A percentile compares a stretch with the other conserved stretches of the same genome.
Conservation (phyloP, 768 basidiomycete genomes). For the Collybiopsis confluens region DNA sequence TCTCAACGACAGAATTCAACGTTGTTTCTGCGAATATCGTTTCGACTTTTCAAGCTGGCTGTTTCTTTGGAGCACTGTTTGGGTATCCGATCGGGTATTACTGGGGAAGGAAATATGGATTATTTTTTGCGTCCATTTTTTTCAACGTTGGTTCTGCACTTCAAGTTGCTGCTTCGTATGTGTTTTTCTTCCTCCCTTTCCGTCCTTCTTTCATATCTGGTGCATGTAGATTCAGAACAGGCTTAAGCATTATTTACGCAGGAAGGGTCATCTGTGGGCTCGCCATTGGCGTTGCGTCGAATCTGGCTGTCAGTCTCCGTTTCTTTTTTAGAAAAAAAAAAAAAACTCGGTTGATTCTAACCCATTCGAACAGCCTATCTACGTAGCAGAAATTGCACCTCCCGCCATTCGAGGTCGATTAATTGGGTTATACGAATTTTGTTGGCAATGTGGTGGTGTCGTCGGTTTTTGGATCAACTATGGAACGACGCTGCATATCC, state of each 20-base stretch:
- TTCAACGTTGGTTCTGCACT: slow-evolving; percentile 37
- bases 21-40: slow-evolving; percentile 40
- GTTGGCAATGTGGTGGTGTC: slow-evolving; percentile 44
- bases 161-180: slow-evolving; percentile 29
- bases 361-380: slow-evolving; percentile 26
- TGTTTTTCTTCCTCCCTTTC: not conserved
- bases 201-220: not conserved
- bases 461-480: slow-evolving; percentile 38
- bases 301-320: slow-evolving; percentile 23
- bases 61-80: slow-evolving; percentile 36
- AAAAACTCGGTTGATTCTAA: not conserved
- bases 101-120: slow-evolving; percentile 31
- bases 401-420: slow-evolving; percentile 42
- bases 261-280: slow-evolving; percentile 40
- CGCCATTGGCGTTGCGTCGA: slow-evolving; percentile 33
- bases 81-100: slow-evolving; percentile 35
- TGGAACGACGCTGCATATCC: slow-evolving; percentile 26
- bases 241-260: slow-evolving; percentile 34
- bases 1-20: slow-evolving; percentile 25
- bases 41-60: slow-evolving; percentile 41
- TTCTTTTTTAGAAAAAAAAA: not conserved
- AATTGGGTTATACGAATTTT: slow-evolving; percentile 45
- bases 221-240: slow-evolving; percentile 20
- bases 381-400: slow-evolving; percentile 41
- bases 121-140: slow-evolving; percentile 27